These are phyloP conservation scores for Hypoxylon sp. DNA, from an alignment of 2,329 filamentous ascomycete species.

Conservation along the genomic window DNA sequence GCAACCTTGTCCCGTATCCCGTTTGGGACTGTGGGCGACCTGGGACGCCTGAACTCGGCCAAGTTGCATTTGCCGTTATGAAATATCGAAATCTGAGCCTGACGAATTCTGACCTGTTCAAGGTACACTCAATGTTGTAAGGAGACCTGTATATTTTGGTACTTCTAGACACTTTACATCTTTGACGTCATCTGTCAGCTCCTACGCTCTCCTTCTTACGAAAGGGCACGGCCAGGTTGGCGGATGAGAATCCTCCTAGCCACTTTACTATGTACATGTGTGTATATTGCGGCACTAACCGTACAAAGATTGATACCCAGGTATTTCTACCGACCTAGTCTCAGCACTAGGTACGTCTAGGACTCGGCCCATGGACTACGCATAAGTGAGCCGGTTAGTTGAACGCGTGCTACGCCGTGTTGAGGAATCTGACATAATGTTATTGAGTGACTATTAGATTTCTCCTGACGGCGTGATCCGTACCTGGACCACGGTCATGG, in stretches of 20 bases:
- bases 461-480: conserved; percentile 1
- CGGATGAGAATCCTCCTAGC: conserved; percentile 3
- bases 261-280: background rate
- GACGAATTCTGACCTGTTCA: no score
- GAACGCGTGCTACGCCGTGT: conserved; percentile 5
- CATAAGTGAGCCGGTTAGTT: background rate
- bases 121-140: no score
- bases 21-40: conserved; percentile 8
- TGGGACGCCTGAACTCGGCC: conserved; percentile 11
- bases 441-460: background rate
- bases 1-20: conserved; percentile 17
- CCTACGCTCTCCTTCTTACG: no score
- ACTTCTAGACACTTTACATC: no score
- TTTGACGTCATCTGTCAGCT: conserved; percentile 30
- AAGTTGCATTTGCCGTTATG: conserved; percentile 1
- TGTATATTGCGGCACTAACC: no score
- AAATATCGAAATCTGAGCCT: no score
- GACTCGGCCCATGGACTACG: conserved; percentile 2
- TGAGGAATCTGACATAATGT: conserved; percentile 34
- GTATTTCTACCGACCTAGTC: background rate
- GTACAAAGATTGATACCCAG: no score
- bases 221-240: conserved; percentile 3
- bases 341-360: background rate
- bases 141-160: no score
- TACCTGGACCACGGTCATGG: background rate